A percentile compares a stretch with the other conserved stretches of the same genome.
Evolutionary conservation across 345 rosid genomes (phyloP).

Genomic region (Hibiscus syriacus): DNA sequence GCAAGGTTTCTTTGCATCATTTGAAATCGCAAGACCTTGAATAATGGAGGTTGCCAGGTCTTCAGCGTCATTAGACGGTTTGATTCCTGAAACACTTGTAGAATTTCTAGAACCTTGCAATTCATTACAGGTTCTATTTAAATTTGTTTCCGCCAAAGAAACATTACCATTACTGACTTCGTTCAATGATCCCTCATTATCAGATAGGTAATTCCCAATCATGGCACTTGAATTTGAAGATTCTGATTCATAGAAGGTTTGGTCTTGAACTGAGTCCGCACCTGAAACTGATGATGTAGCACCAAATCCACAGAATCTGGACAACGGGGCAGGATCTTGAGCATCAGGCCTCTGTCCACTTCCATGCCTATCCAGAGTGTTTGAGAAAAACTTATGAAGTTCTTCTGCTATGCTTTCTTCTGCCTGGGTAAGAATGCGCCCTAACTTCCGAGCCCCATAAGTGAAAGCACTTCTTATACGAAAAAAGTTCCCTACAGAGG

Average conservation of each 20-base stretch:
- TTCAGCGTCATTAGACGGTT: constrained; percentile 43
- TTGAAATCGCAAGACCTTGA: constrained; percentile 25
- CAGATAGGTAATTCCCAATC: too few species aligned
- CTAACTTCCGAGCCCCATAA: constrained; percentile 85
- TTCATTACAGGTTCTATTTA: too few species aligned
- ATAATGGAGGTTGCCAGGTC: constrained; percentile 44
- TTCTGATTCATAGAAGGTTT: constrained; percentile 28
- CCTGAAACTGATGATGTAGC: constrained; percentile 25
- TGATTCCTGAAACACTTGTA: constrained; percentile 33
- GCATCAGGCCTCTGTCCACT: constrained; percentile 81
- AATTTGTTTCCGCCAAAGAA: too few species aligned
- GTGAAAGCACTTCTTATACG: constrained; percentile 85
- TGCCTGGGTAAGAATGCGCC: constrained; percentile 44
- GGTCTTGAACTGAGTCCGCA: constrained; percentile 32
- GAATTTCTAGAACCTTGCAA: constrained; percentile 27
- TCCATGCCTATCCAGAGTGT: constrained; percentile 71
- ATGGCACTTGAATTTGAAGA: too few species aligned
- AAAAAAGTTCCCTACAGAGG: constrained; percentile 55
- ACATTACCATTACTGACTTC: too few species aligned
- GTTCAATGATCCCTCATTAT: too few species aligned
- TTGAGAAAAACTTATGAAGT: constrained; percentile 62
- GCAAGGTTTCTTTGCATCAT: constrained; percentile 22
- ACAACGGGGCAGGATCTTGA: constrained; percentile 39
- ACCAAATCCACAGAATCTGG: constrained; percentile 31
- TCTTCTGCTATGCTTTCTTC: constrained; percentile 44